Percentiles rank a stretch among this genome's conserved stretches.
phyloP scores from a whole-genome alignment of 331 rosid genomes.

The Rosa hybrid region DNA sequence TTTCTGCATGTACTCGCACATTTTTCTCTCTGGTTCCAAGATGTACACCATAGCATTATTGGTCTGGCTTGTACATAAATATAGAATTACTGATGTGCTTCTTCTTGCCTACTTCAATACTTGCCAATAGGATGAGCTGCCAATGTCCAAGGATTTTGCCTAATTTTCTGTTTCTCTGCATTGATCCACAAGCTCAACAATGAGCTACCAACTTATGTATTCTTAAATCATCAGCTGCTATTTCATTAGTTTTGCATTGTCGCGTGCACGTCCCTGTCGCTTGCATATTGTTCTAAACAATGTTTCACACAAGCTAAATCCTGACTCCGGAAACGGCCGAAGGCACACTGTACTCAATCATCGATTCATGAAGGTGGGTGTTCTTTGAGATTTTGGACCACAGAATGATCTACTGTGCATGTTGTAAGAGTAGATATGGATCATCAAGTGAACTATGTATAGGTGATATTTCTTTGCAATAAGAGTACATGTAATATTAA shows the following conservation, averaged over 20 bases:
- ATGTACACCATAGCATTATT: not conserved
- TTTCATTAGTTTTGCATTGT: not conserved
- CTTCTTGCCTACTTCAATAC: not conserved
- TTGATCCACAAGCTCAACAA: not conserved
- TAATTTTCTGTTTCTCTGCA: not conserved
- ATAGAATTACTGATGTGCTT: not conserved
- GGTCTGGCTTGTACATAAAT: not conserved
- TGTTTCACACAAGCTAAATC: constrained; percentile 61
- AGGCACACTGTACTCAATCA: constrained; percentile 74
- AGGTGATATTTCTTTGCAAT: not conserved
- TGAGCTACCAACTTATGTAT: not conserved
- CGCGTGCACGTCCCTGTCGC: not conserved
- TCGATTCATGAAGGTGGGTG: constrained; percentile 56
- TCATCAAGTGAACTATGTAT: not conserved
- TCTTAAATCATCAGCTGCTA: not conserved
- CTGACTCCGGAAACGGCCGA: constrained; percentile 81
- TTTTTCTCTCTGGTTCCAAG: not conserved
- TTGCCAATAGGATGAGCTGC: not conserved
- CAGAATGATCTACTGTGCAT: not conserved
- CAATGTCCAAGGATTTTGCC: not conserved
- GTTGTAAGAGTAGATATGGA: not conserved
- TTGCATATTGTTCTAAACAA: constrained; percentile 1
- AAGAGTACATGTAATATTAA: not conserved
- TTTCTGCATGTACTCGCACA: not conserved
- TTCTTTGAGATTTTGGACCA: constrained; percentile 38